Evolutionary conservation across 2,329 filamentous ascomycete genomes (phyloP), one percentile per base, ranked within the genome.

Genomic region (Stachybotrys elegans): DNA sequence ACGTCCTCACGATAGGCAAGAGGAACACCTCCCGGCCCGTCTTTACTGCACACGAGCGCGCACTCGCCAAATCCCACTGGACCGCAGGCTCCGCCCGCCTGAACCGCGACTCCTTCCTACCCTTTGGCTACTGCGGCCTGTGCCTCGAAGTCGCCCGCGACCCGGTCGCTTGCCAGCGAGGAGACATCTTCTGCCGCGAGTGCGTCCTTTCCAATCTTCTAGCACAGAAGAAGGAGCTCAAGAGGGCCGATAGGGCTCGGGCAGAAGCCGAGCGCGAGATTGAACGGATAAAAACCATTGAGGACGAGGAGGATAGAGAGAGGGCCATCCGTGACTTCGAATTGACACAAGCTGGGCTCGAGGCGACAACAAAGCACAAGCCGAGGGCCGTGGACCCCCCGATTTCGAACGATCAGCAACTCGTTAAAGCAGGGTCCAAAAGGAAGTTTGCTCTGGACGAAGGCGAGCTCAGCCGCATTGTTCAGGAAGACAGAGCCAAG

Each of bases 181-280:
- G 92, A 48, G 91, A 97, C 64, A 75, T 98, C 13, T 97, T 97
- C 70, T 98, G 92, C 65, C 83, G 89, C 54, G 93, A 97, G 70
- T 98, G 92, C 69, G 91, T 90, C 8, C 79, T 97, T 43, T 83
- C 75, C 53, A 95, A 97, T 57, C 82, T 98, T n/a, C 75, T 97
- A 1, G 79, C 89, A 1, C 92, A 98, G 66, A 84, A 88, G 54
- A 87, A 91, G 68, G 93, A 97, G 60, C 91, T 95, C 51, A 93
- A 90, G 62, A 80, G 93, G 0, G 60, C 87, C 3, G 87, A 88
- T 48, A 85, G 80, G 53, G 75, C 78, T 19, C 73, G 78, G 17
- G 81, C 84, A 51, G 70, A 76, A 22, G 77, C 80, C 22, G 71
- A 75, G 48, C 73, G 77, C 43, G 85, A 90, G 21, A 70, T 75